phyloP scores from a whole-genome alignment of 305 asterid genomes.

The Fraxinus baroniana region DNA sequence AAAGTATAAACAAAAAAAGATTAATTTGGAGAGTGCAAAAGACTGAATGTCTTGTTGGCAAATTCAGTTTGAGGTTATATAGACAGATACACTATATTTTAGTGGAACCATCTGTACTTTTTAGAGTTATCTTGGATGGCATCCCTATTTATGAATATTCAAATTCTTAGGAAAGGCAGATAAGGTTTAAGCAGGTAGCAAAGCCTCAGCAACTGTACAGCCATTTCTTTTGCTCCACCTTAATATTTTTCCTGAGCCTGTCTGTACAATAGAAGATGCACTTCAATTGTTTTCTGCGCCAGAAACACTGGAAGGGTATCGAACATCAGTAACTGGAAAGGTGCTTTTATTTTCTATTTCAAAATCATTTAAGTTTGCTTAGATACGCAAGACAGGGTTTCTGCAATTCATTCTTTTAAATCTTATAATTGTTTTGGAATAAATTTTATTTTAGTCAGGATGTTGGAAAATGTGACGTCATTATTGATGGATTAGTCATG shows the following conservation, averaged over 20 bases:
- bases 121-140: conserved; percentile 5
- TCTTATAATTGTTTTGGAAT: neutral
- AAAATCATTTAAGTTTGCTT: neutral
- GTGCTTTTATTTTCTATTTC: conserved; percentile 29
- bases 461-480: neutral
- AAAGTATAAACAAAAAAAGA: neutral
- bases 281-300: conserved; percentile 69
- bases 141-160: neutral
- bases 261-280: conserved; percentile 71
- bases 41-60: neutral
- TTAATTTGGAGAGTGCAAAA: neutral
- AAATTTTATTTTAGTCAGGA: neutral
- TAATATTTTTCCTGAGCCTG: conserved; percentile 66
- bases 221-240: conserved; percentile 89
- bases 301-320: conserved; percentile 77
- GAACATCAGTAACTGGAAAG: conserved; percentile 65
- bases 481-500: conserved; percentile 8
- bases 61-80: too few species aligned
- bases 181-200: conserved; percentile 44
- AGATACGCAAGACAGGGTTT: neutral
- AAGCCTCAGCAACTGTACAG: conserved; percentile 73
- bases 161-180: neutral
- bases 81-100: neutral
- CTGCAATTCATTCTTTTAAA: neutral
- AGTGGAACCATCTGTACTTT: neutral